Evolutionary conservation across 2,329 filamentous ascomycete species (phyloP).

Genomic region (Verticillium klebahnii): DNA sequence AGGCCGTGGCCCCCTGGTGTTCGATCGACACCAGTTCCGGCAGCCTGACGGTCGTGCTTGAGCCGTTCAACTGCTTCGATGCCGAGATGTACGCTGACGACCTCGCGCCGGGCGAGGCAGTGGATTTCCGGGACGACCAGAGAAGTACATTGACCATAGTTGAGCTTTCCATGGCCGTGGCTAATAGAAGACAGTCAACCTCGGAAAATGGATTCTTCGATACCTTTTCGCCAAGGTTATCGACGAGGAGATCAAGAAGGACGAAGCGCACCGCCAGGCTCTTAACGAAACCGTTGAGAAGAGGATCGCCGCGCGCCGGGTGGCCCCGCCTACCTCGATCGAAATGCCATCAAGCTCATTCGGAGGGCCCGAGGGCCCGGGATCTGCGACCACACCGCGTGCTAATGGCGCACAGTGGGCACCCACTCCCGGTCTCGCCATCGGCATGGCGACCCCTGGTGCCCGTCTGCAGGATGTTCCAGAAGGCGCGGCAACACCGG

Average conservation of each 20-base stretch:
- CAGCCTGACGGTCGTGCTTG: slow-evolving; percentile 82
- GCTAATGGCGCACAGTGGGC: slow-evolving; percentile 59
- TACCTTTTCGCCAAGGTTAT: slow-evolving; percentile 88
- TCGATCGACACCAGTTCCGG: slow-evolving; percentile 91
- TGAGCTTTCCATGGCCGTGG: not conserved
- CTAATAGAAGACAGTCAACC: slow-evolving; percentile 64
- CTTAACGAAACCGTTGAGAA: slow-evolving; percentile 61
- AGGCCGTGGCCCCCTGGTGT: slow-evolving; percentile 94
- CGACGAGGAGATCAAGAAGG: slow-evolving; percentile 82
- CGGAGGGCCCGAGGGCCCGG: slow-evolving; percentile 24
- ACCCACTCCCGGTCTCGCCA: slow-evolving; percentile 70
- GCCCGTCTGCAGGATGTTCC: slow-evolving; percentile 40
- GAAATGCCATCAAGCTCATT: slow-evolving; percentile 32
- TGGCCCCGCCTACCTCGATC: slow-evolving; percentile 58
- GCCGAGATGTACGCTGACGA: slow-evolving; percentile 97
- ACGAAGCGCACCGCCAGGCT: slow-evolving; percentile 66
- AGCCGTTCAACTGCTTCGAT: slow-evolving; percentile 95
- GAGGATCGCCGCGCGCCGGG: slow-evolving; percentile 47
- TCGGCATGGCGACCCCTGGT: slow-evolving; percentile 69
- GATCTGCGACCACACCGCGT: slow-evolving; percentile 55
- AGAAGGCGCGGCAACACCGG: slow-evolving; percentile 39
- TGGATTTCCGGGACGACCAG: slow-evolving; percentile 87
- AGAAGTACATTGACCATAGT: slow-evolving; percentile 59
- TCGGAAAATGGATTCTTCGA: slow-evolving; percentile 92
- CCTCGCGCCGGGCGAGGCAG: slow-evolving; percentile 64